Conservation (phyloP, 345 rosid species). For the Rubroshorea leprosula region DNA sequence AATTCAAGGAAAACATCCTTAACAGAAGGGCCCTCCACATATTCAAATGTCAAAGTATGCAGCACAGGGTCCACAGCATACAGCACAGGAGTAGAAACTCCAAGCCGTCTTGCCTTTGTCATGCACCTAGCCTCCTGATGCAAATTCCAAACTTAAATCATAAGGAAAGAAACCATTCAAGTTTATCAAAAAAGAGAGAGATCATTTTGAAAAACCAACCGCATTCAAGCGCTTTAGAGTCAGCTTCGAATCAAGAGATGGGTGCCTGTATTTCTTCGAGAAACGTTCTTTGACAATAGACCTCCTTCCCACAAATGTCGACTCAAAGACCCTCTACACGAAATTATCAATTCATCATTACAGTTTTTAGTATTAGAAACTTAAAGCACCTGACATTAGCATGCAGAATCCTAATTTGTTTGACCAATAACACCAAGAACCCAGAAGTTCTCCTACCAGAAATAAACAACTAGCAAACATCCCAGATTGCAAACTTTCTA, state of each 20-base stretch:
- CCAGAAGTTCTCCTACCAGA: too few species aligned
- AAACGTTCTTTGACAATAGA: conserved; percentile 80
- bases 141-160: conserved; percentile 14
- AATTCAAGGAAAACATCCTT: conserved; percentile 77
- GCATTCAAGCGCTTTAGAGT: conserved; percentile 82
- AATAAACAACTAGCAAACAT: too few species aligned
- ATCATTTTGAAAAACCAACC: conserved; percentile 36
- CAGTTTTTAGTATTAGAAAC: too few species aligned
- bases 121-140: conserved; percentile 85
- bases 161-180: not conserved
- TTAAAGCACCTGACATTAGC: too few species aligned
- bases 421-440: too few species aligned
- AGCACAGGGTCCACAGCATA: conserved; percentile 66
- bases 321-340: conserved; percentile 70
- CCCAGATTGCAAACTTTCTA: too few species aligned
- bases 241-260: conserved; percentile 74
- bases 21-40: conserved; percentile 68
- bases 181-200: not conserved
- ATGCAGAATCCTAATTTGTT: too few species aligned
- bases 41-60: conserved; percentile 76
- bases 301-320: conserved; percentile 65
- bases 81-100: conserved; percentile 70
- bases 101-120: conserved; percentile 92
- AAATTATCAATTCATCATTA: not conserved
- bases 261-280: conserved; percentile 95